Percentiles rank a stretch among this genome's conserved stretches.
These are phyloP conservation scores for Colletotrichum sidae DNA, from an alignment of 2,329 filamentous ascomycete genomes.

Conservation along the genomic window DNA sequence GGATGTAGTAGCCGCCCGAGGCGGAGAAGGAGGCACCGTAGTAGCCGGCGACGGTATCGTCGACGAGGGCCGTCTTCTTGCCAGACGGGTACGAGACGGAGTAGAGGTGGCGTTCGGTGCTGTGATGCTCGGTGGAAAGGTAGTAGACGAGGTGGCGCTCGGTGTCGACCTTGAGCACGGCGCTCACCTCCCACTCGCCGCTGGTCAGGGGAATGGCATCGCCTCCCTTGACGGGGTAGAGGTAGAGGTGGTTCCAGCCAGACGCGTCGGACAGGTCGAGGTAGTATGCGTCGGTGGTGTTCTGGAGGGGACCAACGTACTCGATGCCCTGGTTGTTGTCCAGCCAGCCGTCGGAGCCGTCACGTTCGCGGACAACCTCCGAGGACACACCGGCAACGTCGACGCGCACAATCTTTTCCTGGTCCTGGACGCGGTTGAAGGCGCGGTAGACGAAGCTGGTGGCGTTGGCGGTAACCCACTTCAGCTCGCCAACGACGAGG, in stretches of 20 bases:
- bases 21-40: slow-evolving; percentile 76
- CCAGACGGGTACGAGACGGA: slow-evolving; percentile 69
- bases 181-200: slow-evolving; percentile 74
- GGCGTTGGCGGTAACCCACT: slow-evolving; percentile 73
- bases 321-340: slow-evolving; percentile 68
- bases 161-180: slow-evolving; percentile 70
- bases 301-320: slow-evolving; percentile 63
- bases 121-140: slow-evolving; percentile 72
- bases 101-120: slow-evolving; percentile 76
- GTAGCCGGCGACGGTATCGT: slow-evolving; percentile 67
- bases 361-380: slow-evolving; percentile 64
- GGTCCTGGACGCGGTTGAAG: slow-evolving; percentile 76
- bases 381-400: slow-evolving; percentile 61
- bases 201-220: slow-evolving; percentile 68
- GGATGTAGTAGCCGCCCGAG: slow-evolving; percentile 72
- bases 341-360: slow-evolving; percentile 71
- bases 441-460: slow-evolving; percentile 72
- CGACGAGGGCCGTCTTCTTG: slow-evolving; percentile 69
- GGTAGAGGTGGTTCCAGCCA: slow-evolving; percentile 75
- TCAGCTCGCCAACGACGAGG: slow-evolving; percentile 74
- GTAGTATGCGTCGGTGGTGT: slow-evolving; percentile 61
- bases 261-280: slow-evolving; percentile 74
- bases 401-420: slow-evolving; percentile 71
- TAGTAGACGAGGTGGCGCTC: slow-evolving; percentile 70
- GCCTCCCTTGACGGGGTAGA: slow-evolving; percentile 69